Evolutionary conservation across 306 rosid species (phyloP).

Genomic region (Vachellia pachyceras): DNA sequence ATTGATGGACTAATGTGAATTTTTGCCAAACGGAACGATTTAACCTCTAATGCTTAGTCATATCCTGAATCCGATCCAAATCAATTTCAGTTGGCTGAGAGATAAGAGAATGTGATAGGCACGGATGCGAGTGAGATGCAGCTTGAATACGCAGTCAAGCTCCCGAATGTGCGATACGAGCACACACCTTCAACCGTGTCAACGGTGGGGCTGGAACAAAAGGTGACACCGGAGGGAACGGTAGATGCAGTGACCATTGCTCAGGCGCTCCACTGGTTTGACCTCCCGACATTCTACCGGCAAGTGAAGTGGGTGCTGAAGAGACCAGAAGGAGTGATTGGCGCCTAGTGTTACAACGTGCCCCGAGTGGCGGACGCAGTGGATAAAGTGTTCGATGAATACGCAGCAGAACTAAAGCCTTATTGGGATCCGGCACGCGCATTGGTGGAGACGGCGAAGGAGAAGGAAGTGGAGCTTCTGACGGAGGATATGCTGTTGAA

Average conservation of each 20-base stretch:
- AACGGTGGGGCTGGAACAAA: constrained; percentile 51
- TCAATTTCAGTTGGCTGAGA: constrained; percentile 55
- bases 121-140: constrained; percentile 75
- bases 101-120: constrained; percentile 67
- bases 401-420: constrained; percentile 29
- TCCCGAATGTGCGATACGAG: constrained; percentile 61
- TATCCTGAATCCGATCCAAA: not conserved
- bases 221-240: constrained; percentile 50
- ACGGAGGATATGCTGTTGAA: constrained; percentile 45
- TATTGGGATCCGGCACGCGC: constrained; percentile 62
- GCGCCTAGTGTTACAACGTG: constrained; percentile 72
- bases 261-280: constrained; percentile 82
- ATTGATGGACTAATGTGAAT: not conserved
- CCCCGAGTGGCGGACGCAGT: constrained; percentile 52
- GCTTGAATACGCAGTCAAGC: constrained; percentile 56
- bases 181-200: constrained; percentile 65
- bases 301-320: constrained; percentile 65
- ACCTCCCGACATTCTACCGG: constrained; percentile 61
- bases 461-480: constrained; percentile 74
- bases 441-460: constrained; percentile 69
- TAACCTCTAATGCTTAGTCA: not conserved
- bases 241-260: constrained; percentile 78
- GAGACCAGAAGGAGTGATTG: constrained; percentile 76
- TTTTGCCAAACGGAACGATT: not conserved
- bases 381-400: constrained; percentile 48